Base-by-base conservation (phyloP, 1,139 yeast genomes). In the Pichia sp. region DNA sequence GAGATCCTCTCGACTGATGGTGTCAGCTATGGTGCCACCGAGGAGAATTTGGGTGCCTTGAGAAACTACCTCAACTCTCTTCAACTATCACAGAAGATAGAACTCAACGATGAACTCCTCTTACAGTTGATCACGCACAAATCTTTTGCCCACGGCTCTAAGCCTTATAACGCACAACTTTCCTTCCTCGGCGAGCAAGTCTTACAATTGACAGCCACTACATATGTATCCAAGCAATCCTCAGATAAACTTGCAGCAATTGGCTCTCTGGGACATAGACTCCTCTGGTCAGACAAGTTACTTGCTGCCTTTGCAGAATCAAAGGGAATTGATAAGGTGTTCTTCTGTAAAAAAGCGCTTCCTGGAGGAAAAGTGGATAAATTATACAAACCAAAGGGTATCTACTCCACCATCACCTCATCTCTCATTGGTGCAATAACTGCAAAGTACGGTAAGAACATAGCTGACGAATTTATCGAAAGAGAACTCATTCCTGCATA, bases 61-160 rank as follows among this genome's bases (percentile, higher is more conserved):
- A 71, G 72, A 48, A 48, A 55, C 23, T 69, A 77, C 43, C 62
- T 81, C 14, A 29, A 33, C 14, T 30, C 38, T 6, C 22, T 40
- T 7, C 21, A 32, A 31, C 46, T 55, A 23, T 31, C 40, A 13
- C 38, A 44, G 20, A 67, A 48, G 69, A 64, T 50, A 51, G 59
- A 44, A 29, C 59, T 74, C 38, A 69, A 77, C 18, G 72, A 72
- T 41, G 72, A 72, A 20, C 50, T 83, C 41, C 66, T 82, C 26
- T 63, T 86, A 43, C 96, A 88, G 62, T 77, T 83, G 24, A 64
- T 87, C 51, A 87, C 96, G 11, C 96, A 88, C 62, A 88, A 88
- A 62, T 84, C 95, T 28, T 88, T 87, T 67, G 94, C 94, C 8
- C 93, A 85, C 60, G 96, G 95, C 13, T 67, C 74, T 44, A 77